Evolutionary conservation across 164 flowering plant species (phyloP).

Genomic region (Dillenia turbinata): DNA sequence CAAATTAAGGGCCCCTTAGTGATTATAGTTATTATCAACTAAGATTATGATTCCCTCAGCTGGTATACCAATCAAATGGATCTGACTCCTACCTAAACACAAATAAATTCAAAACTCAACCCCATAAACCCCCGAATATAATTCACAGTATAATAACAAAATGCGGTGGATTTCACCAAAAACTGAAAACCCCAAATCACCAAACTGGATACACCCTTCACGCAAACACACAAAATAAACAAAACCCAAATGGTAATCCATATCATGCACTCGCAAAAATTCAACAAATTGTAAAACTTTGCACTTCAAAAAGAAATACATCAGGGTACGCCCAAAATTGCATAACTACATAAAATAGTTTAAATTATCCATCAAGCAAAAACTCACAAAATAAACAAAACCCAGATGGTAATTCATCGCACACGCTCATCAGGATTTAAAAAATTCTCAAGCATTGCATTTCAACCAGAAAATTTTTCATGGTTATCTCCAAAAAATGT

Average conservation of each 20-base stretch:
- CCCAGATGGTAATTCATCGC: no score
- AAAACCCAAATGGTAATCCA: not conserved
- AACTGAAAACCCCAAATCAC: slow-evolving; percentile 9
- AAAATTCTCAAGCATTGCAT: no score
- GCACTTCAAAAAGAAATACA: slow-evolving; percentile 13
- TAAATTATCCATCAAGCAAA: no score
- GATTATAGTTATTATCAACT: no score
- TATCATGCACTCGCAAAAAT: not conserved
- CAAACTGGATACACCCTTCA: not conserved
- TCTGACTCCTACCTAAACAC: not conserved
- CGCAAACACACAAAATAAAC: not conserved
- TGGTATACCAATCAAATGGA: not conserved
- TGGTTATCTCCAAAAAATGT: no score
- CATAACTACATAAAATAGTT: not conserved
- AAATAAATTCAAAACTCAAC: not conserved
- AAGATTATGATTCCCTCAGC: no score
- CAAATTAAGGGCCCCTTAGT: no score
- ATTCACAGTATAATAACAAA: not conserved
- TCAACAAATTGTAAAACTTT: not conserved
- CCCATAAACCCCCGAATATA: not conserved
- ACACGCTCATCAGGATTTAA: no score
- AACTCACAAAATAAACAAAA: no score
- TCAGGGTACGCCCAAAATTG: slow-evolving; percentile 17
- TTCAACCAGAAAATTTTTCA: no score
- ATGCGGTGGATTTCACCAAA: not conserved